Percentiles rank a stretch among this genome's conserved stretches.
phyloP scores from a whole-genome alignment of 352 stramenopile genomes.

The Globisporangium viniferum region DNA sequence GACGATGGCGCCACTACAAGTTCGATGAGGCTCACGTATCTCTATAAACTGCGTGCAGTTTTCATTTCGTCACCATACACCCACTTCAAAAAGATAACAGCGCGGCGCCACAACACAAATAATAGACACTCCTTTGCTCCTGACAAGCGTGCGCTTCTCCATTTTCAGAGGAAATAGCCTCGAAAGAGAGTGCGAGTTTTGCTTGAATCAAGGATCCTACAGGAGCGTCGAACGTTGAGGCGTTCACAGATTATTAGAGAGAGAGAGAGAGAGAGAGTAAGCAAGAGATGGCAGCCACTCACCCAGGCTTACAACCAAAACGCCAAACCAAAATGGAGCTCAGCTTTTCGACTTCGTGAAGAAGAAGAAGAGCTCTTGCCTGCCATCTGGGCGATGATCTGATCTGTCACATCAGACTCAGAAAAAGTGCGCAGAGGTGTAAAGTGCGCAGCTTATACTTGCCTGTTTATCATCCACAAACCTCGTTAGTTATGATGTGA shows the following conservation, averaged over 20 bases:
- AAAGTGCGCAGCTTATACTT: neutral
- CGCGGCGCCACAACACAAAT: neutral
- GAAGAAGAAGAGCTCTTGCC: neutral
- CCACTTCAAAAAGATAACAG: neutral
- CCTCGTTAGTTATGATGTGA: neutral
- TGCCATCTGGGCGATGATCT: slow-evolving; percentile 6
- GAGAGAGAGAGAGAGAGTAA: neutral
- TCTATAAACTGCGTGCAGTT: too few species aligned
- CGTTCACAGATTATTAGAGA: neutral
- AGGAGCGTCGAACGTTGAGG: neutral
- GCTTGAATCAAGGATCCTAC: neutral
- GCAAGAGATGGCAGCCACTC: neutral
- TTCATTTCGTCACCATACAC: neutral
- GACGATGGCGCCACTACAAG: too few species aligned
- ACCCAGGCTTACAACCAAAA: neutral
- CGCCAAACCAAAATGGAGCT: neutral
- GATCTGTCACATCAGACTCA: slow-evolving; percentile 11
- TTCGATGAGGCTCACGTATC: too few species aligned
- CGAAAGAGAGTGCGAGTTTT: neutral
- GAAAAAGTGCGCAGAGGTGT: slow-evolving; percentile 1
- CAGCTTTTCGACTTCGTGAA: neutral
- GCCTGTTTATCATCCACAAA: neutral
- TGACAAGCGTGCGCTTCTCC: neutral
- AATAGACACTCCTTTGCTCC: neutral
- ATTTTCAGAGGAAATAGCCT: neutral